phyloP scores from a whole-genome alignment of 2,329 filamentous ascomycete genomes.

The Botrytis sinoallii region DNA sequence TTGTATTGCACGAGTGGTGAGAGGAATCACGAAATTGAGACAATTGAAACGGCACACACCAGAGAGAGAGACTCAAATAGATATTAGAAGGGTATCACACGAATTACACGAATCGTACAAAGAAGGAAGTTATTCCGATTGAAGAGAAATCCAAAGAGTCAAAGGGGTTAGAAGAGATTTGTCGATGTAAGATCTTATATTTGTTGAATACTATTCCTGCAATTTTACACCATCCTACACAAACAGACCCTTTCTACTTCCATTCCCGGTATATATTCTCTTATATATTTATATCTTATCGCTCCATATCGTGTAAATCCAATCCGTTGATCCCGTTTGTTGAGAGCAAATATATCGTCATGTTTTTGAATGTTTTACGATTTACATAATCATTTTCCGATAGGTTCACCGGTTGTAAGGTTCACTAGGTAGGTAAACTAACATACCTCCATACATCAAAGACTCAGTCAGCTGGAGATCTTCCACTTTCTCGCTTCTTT shows the following conservation, averaged over 20 bases:
- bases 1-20: background rate
- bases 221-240: background rate
- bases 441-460: background rate
- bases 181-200: background rate
- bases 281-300: background rate
- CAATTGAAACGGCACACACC: constrained; percentile 5
- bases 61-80: background rate
- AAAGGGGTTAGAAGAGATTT: background rate
- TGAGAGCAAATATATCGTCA: background rate
- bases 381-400: background rate
- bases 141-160: background rate
- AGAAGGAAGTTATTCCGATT: background rate
- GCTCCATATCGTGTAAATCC: background rate
- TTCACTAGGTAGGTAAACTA: background rate
- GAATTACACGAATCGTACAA: background rate
- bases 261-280: background rate
- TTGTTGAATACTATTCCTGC: background rate
- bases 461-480: background rate
- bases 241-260: background rate
- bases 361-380: background rate
- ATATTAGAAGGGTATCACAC: background rate
- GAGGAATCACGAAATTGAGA: constrained; percentile 3
- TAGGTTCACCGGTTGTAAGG: background rate
- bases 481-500: background rate
- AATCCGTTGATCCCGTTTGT: background rate